A percentile compares a stretch with the other conserved stretches of the same genome.
Conservation (phyloP, 805 yeast species). For the Candida ulmi region DNA sequence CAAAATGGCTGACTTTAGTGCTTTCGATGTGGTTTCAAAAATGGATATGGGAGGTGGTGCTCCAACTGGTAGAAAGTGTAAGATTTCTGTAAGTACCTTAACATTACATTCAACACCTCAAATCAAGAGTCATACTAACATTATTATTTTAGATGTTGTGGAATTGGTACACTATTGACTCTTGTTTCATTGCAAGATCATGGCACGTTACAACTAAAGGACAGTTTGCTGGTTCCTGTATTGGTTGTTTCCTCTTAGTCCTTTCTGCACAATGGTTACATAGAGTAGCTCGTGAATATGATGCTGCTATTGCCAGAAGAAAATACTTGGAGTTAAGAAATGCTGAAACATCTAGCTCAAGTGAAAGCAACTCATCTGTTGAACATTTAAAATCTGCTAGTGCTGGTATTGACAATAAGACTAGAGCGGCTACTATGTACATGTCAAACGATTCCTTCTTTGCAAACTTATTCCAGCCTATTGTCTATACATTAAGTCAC, state of each 20-base stretch:
- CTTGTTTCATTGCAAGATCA: conserved; percentile 55
- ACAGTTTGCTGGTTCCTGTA: conserved; percentile 68
- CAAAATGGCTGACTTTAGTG: too few species aligned
- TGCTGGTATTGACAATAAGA: conserved; percentile 8
- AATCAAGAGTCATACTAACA: too few species aligned
- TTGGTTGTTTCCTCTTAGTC: conserved; percentile 59
- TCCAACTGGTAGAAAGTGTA: conserved; percentile 19
- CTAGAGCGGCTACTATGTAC: conserved; percentile 6
- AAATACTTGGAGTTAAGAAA: conserved; percentile 9
- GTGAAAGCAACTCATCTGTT: not conserved
- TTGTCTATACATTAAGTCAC: conserved; percentile 22
- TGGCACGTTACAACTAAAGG: conserved; percentile 60
- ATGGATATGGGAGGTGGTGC: conserved; percentile 14
- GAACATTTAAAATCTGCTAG: conserved; percentile 3
- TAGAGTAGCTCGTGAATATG: conserved; percentile 48
- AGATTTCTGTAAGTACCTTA: conserved; percentile 23
- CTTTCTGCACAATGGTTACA: conserved; percentile 53
- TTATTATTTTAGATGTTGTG: conserved; percentile 44
- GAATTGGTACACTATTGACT: conserved; percentile 68
- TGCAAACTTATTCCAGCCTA: conserved; percentile 17
- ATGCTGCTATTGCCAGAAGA: conserved; percentile 31
- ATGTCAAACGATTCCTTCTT: conserved; percentile 10
- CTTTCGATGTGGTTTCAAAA: conserved; percentile 8
- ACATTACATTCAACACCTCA: too few species aligned
- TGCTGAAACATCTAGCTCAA: not conserved